Evolutionary conservation across 192 early-diverging fungal genomes (phyloP).

Genomic region (Linnemannia zychae): DNA sequence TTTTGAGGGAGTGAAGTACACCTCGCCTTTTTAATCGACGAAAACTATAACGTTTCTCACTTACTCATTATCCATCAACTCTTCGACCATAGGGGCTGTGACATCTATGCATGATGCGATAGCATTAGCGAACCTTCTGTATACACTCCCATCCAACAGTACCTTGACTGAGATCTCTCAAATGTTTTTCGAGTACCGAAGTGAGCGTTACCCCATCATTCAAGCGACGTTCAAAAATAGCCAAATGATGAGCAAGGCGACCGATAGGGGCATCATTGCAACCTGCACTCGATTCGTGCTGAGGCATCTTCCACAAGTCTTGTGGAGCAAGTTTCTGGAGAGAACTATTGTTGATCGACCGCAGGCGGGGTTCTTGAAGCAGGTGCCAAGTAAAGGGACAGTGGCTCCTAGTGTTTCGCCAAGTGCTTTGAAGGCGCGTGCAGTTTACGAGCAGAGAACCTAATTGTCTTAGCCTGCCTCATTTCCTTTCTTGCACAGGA

Average conservation of each 20-base stretch:
- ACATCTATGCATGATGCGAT: background rate
- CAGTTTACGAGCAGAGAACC: background rate
- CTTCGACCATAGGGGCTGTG: background rate
- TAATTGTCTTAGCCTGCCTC: too few species aligned
- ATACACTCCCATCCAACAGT: background rate
- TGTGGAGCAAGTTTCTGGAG: background rate
- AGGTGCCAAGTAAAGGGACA: background rate
- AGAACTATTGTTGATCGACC: background rate
- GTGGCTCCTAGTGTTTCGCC: background rate
- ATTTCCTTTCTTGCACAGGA: too few species aligned
- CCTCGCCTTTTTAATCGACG: background rate
- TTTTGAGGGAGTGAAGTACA: background rate
- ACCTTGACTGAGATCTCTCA: background rate
- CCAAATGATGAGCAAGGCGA: background rate
- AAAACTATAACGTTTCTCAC: background rate
- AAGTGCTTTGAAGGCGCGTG: background rate
- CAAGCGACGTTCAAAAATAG: constrained; percentile 16
- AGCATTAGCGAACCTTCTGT: background rate
- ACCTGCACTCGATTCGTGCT: background rate
- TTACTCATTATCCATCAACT: too few species aligned
- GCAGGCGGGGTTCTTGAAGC: background rate
- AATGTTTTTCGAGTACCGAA: background rate
- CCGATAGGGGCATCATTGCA: background rate
- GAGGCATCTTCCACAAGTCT: background rate
- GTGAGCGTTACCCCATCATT: constrained; percentile 14